Evolutionary conservation across 2,329 filamentous ascomycete species (phyloP).

Genomic region (Dothistroma pini): DNA sequence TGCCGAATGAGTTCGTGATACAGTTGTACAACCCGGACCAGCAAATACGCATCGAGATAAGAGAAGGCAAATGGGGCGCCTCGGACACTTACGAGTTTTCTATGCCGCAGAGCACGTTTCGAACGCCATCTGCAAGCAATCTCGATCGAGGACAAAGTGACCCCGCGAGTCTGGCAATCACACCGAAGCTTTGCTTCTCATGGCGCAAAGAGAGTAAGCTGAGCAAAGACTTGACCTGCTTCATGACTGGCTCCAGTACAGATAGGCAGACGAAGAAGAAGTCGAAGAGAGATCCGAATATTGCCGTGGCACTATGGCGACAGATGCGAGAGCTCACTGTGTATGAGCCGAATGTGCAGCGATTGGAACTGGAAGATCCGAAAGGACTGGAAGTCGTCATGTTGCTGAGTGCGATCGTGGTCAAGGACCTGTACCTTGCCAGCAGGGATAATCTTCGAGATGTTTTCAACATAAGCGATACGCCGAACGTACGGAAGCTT

Average conservation of each 20-base stretch:
- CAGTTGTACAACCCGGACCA: slow-evolving; percentile 95
- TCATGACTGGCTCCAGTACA: slow-evolving; percentile 73
- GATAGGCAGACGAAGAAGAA: slow-evolving; percentile 64
- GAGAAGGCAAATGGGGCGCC: slow-evolving; percentile 74
- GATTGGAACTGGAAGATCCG: slow-evolving; percentile 88
- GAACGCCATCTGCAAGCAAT: slow-evolving; percentile 70
- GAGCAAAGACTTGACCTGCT: slow-evolving; percentile 84
- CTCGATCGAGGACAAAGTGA: slow-evolving; percentile 70
- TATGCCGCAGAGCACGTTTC: slow-evolving; percentile 81
- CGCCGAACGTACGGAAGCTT: slow-evolving; percentile 32
- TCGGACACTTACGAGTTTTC: slow-evolving; percentile 87
- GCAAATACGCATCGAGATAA: slow-evolving; percentile 65
- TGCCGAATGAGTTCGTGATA: slow-evolving; percentile 75
- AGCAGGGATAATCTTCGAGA: slow-evolving; percentile 58
- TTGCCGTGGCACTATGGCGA: slow-evolving; percentile 85
- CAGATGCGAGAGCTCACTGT: slow-evolving; percentile 74
- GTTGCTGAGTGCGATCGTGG: slow-evolving; percentile 56
- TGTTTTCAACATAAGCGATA: slow-evolving; percentile 69
- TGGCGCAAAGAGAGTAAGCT: slow-evolving; percentile 88
- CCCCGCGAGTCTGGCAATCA: slow-evolving; percentile 50
- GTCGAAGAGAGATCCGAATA: slow-evolving; percentile 82
- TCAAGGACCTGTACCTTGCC: slow-evolving; percentile 58
- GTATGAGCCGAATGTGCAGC: slow-evolving; percentile 87
- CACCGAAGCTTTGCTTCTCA: slow-evolving; percentile 73
- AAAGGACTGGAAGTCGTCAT: slow-evolving; percentile 89